These are phyloP conservation scores for Brassica carinata DNA, from an alignment of 345 rosid species.

Conservation along the genomic window DNA sequence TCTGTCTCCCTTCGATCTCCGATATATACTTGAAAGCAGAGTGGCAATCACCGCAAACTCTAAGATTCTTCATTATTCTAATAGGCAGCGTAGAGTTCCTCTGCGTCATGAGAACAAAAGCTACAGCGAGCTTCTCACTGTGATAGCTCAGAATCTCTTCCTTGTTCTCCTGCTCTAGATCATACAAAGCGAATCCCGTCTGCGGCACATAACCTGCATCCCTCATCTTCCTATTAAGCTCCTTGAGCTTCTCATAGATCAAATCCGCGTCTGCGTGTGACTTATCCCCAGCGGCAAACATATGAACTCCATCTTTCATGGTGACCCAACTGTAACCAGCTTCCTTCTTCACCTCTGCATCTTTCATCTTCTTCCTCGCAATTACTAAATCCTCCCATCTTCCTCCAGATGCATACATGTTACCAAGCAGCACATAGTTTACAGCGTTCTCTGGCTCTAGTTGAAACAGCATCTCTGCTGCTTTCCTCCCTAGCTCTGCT, in stretches of 20 bases:
- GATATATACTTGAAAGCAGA: conserved; percentile 82
- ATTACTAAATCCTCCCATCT: conserved; percentile 79
- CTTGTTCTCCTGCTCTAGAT: conserved; percentile 81
- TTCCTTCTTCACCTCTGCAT: conserved; percentile 78
- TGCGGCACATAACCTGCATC: conserved; percentile 81
- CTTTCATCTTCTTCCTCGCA: conserved; percentile 74
- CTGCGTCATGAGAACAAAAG: conserved; percentile 62
- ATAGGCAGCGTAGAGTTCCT: conserved; percentile 65
- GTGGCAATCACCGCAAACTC: conserved; percentile 89
- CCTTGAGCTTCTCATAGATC: conserved; percentile 73
- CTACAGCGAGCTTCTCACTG: conserved; percentile 89
- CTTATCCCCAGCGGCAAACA: conserved; percentile 82
- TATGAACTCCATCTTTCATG: conserved; percentile 89
- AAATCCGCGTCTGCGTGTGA: conserved; percentile 62
- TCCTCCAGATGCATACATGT: conserved; percentile 86
- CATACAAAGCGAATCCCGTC: conserved; percentile 71
- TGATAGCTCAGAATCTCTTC: conserved; percentile 84
- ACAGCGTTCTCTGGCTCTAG: conserved; percentile 87
- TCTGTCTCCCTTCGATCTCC: conserved; percentile 57
- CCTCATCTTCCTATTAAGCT: conserved; percentile 67
- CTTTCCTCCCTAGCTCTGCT: conserved; percentile 67
- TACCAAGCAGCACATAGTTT: conserved; percentile 84
- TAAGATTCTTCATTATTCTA: conserved; percentile 90
- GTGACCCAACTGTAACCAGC: conserved; percentile 97
- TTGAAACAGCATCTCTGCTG: conserved; percentile 71